Percentiles rank a stretch among this genome's conserved stretches.
Evolutionary conservation across 345 rosid species (phyloP).

Genomic region (Citrus sp.): DNA sequence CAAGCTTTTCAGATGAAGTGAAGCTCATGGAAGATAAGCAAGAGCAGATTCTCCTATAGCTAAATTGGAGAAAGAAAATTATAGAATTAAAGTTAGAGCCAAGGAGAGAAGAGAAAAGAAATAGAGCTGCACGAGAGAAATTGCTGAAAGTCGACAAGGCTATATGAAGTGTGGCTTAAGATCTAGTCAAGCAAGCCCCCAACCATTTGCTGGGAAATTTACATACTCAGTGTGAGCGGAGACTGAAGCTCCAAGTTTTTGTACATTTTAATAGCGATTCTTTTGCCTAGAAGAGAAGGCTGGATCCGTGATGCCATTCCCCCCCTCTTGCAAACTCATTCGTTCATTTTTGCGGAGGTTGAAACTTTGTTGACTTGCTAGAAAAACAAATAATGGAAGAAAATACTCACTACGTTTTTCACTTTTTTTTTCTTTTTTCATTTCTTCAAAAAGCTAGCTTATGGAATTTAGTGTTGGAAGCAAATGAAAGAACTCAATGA

Average conservation of each 20-base stretch:
- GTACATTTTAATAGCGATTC: not conserved
- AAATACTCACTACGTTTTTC: not conserved
- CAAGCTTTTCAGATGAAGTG: conserved; percentile 57
- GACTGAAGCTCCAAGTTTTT: not conserved
- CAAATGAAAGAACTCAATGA: not conserved
- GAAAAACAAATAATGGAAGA: not conserved
- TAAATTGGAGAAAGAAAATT: not conserved
- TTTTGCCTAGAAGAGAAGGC: not conserved
- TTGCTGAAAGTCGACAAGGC: not conserved
- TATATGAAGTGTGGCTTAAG: not conserved
- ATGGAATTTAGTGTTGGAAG: not conserved
- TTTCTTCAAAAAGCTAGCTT: not conserved
- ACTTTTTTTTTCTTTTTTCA: not conserved
- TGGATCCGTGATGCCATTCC: too few species aligned
- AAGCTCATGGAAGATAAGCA: conserved; percentile 10
- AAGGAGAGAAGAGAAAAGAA: not conserved
- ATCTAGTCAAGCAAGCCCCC: not conserved
- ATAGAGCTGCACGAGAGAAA: not conserved
- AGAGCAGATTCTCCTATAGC: not conserved
- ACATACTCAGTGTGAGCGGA: not conserved
- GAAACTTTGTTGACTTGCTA: not conserved
- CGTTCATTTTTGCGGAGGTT: not conserved
- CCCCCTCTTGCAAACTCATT: not conserved
- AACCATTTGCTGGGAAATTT: not conserved
- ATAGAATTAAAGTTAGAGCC: not conserved